Evolutionary conservation across 1,284 basidiomycete species (phyloP).

Genomic region (Coriolopsis trogii): DNA sequence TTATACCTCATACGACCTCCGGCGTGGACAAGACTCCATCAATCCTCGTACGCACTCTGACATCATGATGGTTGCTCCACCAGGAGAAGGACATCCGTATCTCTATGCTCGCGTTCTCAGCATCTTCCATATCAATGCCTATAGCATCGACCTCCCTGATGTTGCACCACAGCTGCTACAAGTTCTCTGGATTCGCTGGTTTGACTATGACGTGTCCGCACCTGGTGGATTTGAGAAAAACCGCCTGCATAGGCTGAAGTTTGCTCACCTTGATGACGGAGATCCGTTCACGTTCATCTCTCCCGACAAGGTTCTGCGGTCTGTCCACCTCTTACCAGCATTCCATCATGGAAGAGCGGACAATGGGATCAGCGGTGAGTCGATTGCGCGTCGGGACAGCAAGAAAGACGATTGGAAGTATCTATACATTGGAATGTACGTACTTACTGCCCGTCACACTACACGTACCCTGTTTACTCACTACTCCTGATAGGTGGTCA

Average conservation of each 20-base stretch:
- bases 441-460: neutral
- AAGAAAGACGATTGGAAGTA: neutral
- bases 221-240: constrained; percentile 20
- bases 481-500: no score
- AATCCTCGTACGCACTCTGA: constrained; percentile 38
- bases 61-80: constrained; percentile 39
- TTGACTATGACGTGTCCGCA: constrained; percentile 24
- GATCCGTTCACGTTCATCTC: constrained; percentile 44
- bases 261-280: constrained; percentile 27
- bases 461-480: no score
- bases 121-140: constrained; percentile 31
- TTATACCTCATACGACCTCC: constrained; percentile 48
- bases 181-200: constrained; percentile 43
- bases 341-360: constrained; percentile 33
- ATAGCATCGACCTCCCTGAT: constrained; percentile 32
- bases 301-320: constrained; percentile 38
- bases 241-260: constrained; percentile 37
- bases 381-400: constrained; percentile 20
- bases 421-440: constrained; percentile 12
- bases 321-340: constrained; percentile 39
- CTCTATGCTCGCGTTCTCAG: constrained; percentile 24
- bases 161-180: constrained; percentile 27
- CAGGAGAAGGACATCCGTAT: constrained; percentile 27
- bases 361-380: constrained; percentile 19
- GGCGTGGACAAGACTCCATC: constrained; percentile 40